Conservation (phyloP, 495 filamentous ascomycete species). For the Aspergillus funiculosus region DNA sequence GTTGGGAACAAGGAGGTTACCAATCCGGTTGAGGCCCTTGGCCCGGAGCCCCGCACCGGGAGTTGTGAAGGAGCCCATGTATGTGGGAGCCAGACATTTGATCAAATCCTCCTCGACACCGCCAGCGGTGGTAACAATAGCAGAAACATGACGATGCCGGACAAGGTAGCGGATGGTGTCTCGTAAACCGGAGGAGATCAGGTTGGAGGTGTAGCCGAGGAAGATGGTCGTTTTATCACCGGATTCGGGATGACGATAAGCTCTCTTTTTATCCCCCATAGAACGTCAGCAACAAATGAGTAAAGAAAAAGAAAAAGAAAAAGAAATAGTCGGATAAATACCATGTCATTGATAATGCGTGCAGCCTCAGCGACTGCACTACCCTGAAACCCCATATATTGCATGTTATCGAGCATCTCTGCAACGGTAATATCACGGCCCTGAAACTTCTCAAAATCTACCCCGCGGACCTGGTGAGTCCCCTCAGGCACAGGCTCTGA, state of each 20-base stretch:
- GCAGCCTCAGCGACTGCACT: slow-evolving; percentile 77
- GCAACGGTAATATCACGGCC: slow-evolving; percentile 72
- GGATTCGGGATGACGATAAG: slow-evolving; percentile 69
- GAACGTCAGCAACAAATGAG: not conserved
- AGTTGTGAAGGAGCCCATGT: slow-evolving; percentile 77
- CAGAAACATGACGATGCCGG: slow-evolving; percentile 82
- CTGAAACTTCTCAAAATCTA: slow-evolving; percentile 81
- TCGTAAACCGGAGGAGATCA: slow-evolving; percentile 91
- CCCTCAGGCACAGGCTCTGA: slow-evolving; percentile 76
- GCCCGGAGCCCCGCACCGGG: slow-evolving; percentile 67
- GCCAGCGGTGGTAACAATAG: slow-evolving; percentile 93
- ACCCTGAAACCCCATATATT: slow-evolving; percentile 87
- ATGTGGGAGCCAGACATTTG: slow-evolving; percentile 92
- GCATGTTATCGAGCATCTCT: slow-evolving; percentile 78
- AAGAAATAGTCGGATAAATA: slow-evolving; percentile 26
- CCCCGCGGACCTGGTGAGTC: slow-evolving; percentile 67
- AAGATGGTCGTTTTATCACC: slow-evolving; percentile 80
- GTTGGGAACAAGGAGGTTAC: slow-evolving; percentile 94
- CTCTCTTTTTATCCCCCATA: slow-evolving; percentile 51
- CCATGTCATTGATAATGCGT: slow-evolving; percentile 92
- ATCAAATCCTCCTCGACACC: slow-evolving; percentile 97
- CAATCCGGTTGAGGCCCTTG: slow-evolving; percentile 89
- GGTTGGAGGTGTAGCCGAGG: slow-evolving; percentile 92
- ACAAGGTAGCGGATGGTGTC: slow-evolving; percentile 89
- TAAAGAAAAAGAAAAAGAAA: not conserved